These are phyloP conservation scores for Candida cerambycidarum DNA, from an alignment of 805 yeast species.

Conservation along the genomic window DNA sequence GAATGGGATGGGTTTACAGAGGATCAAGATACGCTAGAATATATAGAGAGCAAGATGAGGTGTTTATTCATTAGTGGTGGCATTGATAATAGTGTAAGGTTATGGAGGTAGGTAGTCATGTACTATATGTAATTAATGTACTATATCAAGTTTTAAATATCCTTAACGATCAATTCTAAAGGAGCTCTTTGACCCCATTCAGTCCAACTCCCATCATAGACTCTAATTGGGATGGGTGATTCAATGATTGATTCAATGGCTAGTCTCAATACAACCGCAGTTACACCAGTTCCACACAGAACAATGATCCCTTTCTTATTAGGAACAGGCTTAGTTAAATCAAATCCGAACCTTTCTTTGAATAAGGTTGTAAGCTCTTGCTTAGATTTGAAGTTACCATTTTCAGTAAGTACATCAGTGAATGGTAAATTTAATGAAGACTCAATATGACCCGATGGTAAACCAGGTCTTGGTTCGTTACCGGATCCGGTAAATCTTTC, in stretches of 20 bases:
- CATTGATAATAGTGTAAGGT: constrained; percentile 52
- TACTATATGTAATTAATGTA: constrained; percentile 3
- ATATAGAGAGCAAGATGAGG: constrained; percentile 51
- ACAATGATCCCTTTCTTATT: constrained; percentile 65
- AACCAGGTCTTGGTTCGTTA: constrained; percentile 88
- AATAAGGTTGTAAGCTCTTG: constrained; percentile 50
- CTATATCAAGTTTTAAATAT: constrained; percentile 1
- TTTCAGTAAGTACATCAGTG: constrained; percentile 51
- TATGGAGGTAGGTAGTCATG: constrained; percentile 46
- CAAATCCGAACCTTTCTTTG: constrained; percentile 29
- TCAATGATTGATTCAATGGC: constrained; percentile 51
- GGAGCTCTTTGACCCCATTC: constrained; percentile 85
- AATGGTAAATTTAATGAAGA: constrained; percentile 80
- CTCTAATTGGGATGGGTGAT: constrained; percentile 36
- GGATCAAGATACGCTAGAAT: constrained; percentile 26
- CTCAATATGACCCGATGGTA: constrained; percentile 88
- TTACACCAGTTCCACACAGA: constrained; percentile 96
- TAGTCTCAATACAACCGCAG: constrained; percentile 82
- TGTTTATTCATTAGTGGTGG: constrained; percentile 66
- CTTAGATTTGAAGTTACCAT: constrained; percentile 47
- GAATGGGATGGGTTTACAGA: constrained; percentile 18
- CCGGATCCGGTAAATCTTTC: constrained; percentile 75
- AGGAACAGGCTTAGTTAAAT: constrained; percentile 24
- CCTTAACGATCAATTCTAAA: constrained; percentile 42
- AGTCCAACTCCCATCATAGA: constrained; percentile 81